Conservation (phyloP, 352 stramenopile genomes). For the Phytophthora citrophthora region DNA sequence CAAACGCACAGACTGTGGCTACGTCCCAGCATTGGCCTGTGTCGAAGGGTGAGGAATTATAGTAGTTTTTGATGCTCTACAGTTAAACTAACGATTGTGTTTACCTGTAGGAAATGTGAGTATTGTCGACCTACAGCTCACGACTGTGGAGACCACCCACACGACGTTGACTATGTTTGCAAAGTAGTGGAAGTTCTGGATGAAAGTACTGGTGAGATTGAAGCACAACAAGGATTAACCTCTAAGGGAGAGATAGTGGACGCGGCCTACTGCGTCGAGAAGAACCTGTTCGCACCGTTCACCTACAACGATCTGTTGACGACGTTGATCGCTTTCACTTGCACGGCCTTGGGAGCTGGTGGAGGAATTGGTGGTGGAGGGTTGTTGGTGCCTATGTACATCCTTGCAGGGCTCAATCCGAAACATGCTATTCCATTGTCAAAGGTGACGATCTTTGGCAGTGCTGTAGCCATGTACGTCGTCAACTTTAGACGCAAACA, state of each 20-base stretch:
- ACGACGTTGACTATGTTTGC: constrained; percentile 62
- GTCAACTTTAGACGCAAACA: constrained; percentile 94
- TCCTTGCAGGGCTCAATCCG: constrained; percentile 90
- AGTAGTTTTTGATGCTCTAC: background rate
- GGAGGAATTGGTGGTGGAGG: constrained; percentile 93
- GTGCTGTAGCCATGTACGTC: constrained; percentile 93
- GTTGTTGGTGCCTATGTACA: constrained; percentile 97
- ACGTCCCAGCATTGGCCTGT: constrained; percentile 73
- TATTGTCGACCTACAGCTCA: constrained; percentile 54
- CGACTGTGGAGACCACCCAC: constrained; percentile 55
- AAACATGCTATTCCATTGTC: constrained; percentile 97
- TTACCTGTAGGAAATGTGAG: constrained; percentile 52
- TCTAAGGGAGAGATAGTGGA: constrained; percentile 34
- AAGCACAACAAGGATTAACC: constrained; percentile 34
- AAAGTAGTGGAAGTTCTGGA: constrained; percentile 41
- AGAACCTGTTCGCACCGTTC: constrained; percentile 78
- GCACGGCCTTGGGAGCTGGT: constrained; percentile 87
- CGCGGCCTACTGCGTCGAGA: constrained; percentile 80
- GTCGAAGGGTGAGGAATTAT: constrained; percentile 46
- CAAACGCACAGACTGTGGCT: constrained; percentile 66
- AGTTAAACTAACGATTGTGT: background rate
- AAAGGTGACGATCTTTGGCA: constrained; percentile 97
- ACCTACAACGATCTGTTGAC: constrained; percentile 64
- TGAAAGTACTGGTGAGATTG: constrained; percentile 34
- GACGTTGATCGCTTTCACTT: constrained; percentile 71